Base-by-base conservation (phyloP, 2,329 filamentous ascomycete species). In the Verticillium tricorpus region DNA sequence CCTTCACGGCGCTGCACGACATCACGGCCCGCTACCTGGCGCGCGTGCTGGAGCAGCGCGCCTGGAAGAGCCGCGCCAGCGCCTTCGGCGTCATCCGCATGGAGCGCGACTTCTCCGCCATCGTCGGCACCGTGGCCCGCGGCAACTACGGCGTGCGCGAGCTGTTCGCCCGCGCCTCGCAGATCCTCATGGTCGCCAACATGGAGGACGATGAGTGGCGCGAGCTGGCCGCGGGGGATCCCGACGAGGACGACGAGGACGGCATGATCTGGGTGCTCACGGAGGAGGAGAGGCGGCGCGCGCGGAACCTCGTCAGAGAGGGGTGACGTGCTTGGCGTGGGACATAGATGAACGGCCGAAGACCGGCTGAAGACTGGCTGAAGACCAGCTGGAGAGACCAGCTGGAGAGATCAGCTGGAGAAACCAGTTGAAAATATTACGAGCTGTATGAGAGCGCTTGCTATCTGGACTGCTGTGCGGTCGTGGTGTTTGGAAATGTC, bases 201-300 rank as follows among this genome's bases (percentile, higher is more conserved):
- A 96, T 97, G 92, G 93, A 97, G 72, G 91, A 95, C 37, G 93
- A 97, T 62, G 94, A 97, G 76, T 97, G 93, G 91, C 91, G 94
- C 57, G 92, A 95, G 74, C 75, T 93, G 45, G 73, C 76, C 45
- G 70, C 75, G 7, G 76, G 25, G 1, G 55, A 31, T 25, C 54
- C 57, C 12, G 57, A 59, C 7, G 82, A n/a, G n/a, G n/a, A 50
- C 63, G 65, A 59, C 0, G 62, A 72, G 28, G 88, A 85, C 58
- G 89, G 85, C 12, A 86, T 95, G 70, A 81, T 83, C 58, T 93
- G 90, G 90, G 83, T 89, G 56, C 69, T 93, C 65, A 89, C 82
- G 62, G 82, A 83, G 52, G 91, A 93, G 62, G 93, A 96, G 78
- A 86, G 90, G 72, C 82, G 80, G 66, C 85, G 86, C 69, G 91